These are phyloP conservation scores for Juglanconis juglandina DNA, from an alignment of 2,329 filamentous ascomycete genomes.

Conservation along the genomic window DNA sequence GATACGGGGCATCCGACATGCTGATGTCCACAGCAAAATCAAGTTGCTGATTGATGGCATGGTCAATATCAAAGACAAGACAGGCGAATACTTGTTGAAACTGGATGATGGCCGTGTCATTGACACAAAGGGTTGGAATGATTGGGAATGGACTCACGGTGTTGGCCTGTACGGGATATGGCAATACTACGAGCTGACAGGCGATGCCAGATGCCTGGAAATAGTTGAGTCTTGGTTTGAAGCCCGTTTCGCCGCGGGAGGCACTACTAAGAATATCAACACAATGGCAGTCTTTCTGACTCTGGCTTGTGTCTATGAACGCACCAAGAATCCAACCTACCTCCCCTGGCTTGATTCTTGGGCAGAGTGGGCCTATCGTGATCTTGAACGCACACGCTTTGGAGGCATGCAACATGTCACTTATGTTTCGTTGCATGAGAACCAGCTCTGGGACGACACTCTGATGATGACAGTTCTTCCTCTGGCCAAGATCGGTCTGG, in stretches of 20 bases:
- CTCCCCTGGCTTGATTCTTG: constrained; percentile 75
- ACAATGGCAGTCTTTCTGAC: constrained; percentile 78
- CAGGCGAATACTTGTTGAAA: constrained; percentile 69
- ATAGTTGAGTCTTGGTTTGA: constrained; percentile 74
- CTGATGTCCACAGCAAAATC: constrained; percentile 54
- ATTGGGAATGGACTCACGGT: constrained; percentile 82
- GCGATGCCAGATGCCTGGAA: constrained; percentile 54
- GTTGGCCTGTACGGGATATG: constrained; percentile 78
- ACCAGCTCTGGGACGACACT: constrained; percentile 82
- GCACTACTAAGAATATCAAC: constrained; percentile 82
- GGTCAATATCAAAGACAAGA: constrained; percentile 72
- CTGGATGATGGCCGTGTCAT: constrained; percentile 72
- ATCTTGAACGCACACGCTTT: constrained; percentile 66
- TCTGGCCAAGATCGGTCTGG: constrained; percentile 72
- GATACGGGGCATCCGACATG: constrained; percentile 43
- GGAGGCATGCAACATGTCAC: constrained; percentile 75
- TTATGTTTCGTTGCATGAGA: constrained; percentile 65
- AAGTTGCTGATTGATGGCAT: constrained; percentile 68
- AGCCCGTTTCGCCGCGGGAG: constrained; percentile 63
- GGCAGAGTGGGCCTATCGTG: constrained; percentile 81
- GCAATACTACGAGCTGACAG: constrained; percentile 75
- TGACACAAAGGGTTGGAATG: constrained; percentile 80
- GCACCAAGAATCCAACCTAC: constrained; percentile 65
- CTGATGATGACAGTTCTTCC: constrained; percentile 86
- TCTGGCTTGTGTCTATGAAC: constrained; percentile 74